phyloP scores from a whole-genome alignment of 495 filamentous ascomycete genomes.

The Hypomontagnella submonticulosa region DNA sequence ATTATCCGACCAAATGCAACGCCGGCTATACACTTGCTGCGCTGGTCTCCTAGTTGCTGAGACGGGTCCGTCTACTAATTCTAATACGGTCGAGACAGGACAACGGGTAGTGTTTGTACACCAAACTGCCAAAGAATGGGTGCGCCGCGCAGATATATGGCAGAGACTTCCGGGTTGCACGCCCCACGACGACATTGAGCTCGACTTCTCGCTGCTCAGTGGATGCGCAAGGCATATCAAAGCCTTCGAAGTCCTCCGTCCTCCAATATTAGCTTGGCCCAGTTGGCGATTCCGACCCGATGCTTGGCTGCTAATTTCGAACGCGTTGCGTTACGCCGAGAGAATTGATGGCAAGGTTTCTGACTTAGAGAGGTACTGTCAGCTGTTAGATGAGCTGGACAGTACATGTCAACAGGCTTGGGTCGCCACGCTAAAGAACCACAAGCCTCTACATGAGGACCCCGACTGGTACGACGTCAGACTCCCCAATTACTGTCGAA shows the following conservation, averaged over 20 bases:
- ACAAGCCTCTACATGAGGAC: constrained; percentile 48
- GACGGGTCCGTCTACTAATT: constrained; percentile 24
- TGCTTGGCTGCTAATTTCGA: constrained; percentile 47
- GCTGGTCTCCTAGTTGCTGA: constrained; percentile 44
- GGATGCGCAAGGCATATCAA: constrained; percentile 47
- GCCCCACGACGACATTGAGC: constrained; percentile 35
- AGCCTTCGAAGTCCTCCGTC: constrained; percentile 36
- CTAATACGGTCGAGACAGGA: constrained; percentile 39
- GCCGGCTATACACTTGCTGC: constrained; percentile 38
- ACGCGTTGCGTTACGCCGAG: constrained; percentile 46
- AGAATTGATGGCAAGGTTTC: constrained; percentile 38
- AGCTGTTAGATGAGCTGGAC: constrained; percentile 46
- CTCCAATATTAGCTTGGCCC: constrained; percentile 45
- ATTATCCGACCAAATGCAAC: constrained; percentile 44
- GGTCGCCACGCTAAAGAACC: constrained; percentile 41
- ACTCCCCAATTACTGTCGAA: constrained; percentile 35
- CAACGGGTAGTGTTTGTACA: constrained; percentile 49
- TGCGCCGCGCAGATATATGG: constrained; percentile 46
- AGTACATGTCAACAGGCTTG: constrained; percentile 43
- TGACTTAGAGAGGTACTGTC: constrained; percentile 37
- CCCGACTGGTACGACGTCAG: constrained; percentile 46
- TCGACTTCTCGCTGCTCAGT: constrained; percentile 44
- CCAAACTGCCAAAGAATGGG: constrained; percentile 49
- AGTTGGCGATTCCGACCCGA: constrained; percentile 46
- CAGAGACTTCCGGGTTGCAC: constrained; percentile 38